Evolutionary conservation across 768 basidiomycete species (phyloP).

Genomic region (Panaeolus cyanescens): DNA sequence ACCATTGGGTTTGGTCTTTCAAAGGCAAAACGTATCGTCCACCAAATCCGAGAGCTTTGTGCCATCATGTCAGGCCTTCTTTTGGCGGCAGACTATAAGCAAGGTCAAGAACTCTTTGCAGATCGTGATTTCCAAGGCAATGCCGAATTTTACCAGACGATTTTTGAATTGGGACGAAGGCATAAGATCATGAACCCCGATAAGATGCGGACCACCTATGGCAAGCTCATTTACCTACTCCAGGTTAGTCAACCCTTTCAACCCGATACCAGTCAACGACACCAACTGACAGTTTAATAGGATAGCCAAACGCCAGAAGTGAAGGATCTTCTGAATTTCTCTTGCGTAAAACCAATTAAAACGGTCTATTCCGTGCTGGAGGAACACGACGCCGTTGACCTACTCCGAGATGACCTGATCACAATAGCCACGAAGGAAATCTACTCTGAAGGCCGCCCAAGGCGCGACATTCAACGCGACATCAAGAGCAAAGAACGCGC

Average conservation of each 20-base stretch:
- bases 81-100: constrained; percentile 83
- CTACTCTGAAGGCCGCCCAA: constrained; percentile 65
- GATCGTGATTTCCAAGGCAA: constrained; percentile 83
- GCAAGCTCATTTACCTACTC: constrained; percentile 81
- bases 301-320: constrained; percentile 87
- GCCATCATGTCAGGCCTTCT: constrained; percentile 86
- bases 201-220: constrained; percentile 89
- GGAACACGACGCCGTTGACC: constrained; percentile 58
- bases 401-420: constrained; percentile 78
- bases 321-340: constrained; percentile 76
- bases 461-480: constrained; percentile 81
- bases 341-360: constrained; percentile 76
- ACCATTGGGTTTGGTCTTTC: constrained; percentile 75
- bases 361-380: constrained; percentile 74
- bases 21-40: constrained; percentile 86
- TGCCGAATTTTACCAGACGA: constrained; percentile 74
- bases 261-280: neutral
- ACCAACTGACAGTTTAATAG: constrained; percentile 35
- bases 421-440: constrained; percentile 83
- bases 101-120: constrained; percentile 83
- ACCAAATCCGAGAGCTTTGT: constrained; percentile 85
- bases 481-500: constrained; percentile 86
- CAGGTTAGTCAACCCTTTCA: constrained; percentile 49
- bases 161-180: constrained; percentile 82
- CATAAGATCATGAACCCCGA: constrained; percentile 94